Base-by-base conservation (phyloP, 2,329 filamentous ascomycete genomes). In the Sordariomycetes sp. region DNA sequence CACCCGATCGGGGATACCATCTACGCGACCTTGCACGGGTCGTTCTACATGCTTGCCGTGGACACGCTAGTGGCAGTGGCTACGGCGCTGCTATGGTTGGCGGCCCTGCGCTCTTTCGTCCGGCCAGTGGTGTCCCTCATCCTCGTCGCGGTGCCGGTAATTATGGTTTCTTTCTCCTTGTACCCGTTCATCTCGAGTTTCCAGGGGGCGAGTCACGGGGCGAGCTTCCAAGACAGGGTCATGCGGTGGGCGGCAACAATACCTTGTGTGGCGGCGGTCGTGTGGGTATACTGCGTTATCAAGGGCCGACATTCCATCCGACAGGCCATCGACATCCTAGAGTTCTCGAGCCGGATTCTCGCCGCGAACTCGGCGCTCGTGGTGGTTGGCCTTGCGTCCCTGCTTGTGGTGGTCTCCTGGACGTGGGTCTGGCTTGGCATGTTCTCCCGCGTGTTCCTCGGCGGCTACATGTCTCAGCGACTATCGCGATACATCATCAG, bases 361-460 rank as follows among this genome's bases (percentile, higher is more conserved):
- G 83, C 87, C 7, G 88, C 90, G 40, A 96, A 95, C 66, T 86
- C 90, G 11, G 90, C 88, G 2, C 79, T 99, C 22, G 79, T 97
- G 37, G 69, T 89, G 1, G 81, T 97, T n/a, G 94, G 94, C 2
- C 87, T 97, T 65, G 83, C 79, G 12, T 88, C 87, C 24, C 79
- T 97, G 16, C 80, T 76, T 7, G 76, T 86, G 28, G 87, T 96
- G 51, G 88, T 97, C 11, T 75, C 83, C 16, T 97, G 92, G 88
- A 97, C 92, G 0, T 99, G 94, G 94, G 71, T 89, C 7, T 99
- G 94, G 94, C 83, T 97, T 64, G 85, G 86, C 65, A 97, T 99
- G 91, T 97, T 99, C 71, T 93, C 92, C 8, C 83, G 91, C 52
- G 86, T 97, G 60, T 99, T 99, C 71, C 83, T 97, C 60, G 90